Base-by-base conservation (phyloP, 345 rosid species). In the Hibiscus mutabilis region DNA sequence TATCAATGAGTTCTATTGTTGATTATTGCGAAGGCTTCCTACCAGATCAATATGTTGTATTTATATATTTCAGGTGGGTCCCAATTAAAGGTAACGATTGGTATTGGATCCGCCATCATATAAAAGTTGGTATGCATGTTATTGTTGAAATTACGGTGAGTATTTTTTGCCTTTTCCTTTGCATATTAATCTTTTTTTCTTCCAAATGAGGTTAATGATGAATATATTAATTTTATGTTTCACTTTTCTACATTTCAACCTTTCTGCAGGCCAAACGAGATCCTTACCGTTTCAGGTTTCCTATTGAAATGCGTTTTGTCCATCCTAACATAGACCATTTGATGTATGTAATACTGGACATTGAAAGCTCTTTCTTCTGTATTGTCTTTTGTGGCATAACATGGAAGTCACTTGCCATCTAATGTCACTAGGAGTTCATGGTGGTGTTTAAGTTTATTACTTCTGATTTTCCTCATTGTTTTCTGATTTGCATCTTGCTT, bases 91-190 rank as follows among this genome's bases (percentile, higher is more conserved):
- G 87, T 31, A 94, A 91, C 55, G 98, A 94, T 78, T 94, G 96
- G 98, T 94, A 76, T 86, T 94, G 98, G 98, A 85, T 94, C 70
- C 93, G 98, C 71, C 97, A 94, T 83, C 93, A 88, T 82, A 91
- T 94, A 70, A 90, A 84, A 86, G 96, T 94, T 58, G 97, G 97
- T 64, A 90, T 91, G 98, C 84, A 85, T 68, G 93, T 91, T 71
- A 75, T 94, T 58, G 98, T 94, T 52, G 98, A 94, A 81, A 84
- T 94, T 82, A 75, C 86, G 92, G 98, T 94, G 79, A 85, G 87
- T 52, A 14, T 58, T 68, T 37, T 76, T 51, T 49, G 57, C 42
- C 67, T 40, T 55, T 74, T 64, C 66, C 65, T 46, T 42, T 61
- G 16, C 37, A 25, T 72, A 0, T 27, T 42, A 16, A 40, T 53